Conservation (phyloP, 148 eudicot species). For the Cornus controversa region DNA sequence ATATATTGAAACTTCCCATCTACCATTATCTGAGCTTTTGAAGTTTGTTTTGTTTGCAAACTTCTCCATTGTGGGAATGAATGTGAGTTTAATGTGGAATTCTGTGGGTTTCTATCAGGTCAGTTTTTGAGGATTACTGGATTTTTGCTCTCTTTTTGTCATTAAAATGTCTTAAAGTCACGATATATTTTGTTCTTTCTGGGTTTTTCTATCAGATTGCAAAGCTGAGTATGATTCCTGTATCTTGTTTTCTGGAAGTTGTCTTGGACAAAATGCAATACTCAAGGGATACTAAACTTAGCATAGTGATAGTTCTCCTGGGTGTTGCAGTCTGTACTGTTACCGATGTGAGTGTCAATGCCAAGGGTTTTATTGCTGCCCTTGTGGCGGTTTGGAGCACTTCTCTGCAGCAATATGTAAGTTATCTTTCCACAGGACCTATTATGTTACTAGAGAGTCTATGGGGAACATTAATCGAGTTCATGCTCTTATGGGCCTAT, state of each 20-base stretch:
- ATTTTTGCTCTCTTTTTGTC: background rate
- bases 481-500: background rate
- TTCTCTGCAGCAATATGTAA: constrained; percentile 73
- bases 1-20: constrained; percentile 54
- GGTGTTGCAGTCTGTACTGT: constrained; percentile 79
- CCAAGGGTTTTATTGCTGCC: constrained; percentile 68
- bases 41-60: constrained; percentile 74
- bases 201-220: constrained; percentile 67
- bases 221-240: constrained; percentile 77
- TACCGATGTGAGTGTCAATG: constrained; percentile 68
- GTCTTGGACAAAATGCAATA: constrained; percentile 57
- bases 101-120: constrained; percentile 90
- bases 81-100: constrained; percentile 87
- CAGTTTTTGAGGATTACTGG: constrained; percentile 9
- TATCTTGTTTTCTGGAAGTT: constrained; percentile 65
- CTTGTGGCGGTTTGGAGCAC: constrained; percentile 77
- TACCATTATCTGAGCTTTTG: constrained; percentile 55
- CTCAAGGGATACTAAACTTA: constrained; percentile 71
- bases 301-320: constrained; percentile 55
- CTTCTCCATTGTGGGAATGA: constrained; percentile 85
- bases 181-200: background rate
- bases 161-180: background rate
- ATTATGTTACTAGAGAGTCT: background rate
- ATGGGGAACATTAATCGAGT: background rate
- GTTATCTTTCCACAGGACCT: constrained; percentile 17